A percentile compares a stretch with the other conserved stretches of the same genome.
phyloP scores from a whole-genome alignment of 441 rosid species.

The Breynia disticha region DNA sequence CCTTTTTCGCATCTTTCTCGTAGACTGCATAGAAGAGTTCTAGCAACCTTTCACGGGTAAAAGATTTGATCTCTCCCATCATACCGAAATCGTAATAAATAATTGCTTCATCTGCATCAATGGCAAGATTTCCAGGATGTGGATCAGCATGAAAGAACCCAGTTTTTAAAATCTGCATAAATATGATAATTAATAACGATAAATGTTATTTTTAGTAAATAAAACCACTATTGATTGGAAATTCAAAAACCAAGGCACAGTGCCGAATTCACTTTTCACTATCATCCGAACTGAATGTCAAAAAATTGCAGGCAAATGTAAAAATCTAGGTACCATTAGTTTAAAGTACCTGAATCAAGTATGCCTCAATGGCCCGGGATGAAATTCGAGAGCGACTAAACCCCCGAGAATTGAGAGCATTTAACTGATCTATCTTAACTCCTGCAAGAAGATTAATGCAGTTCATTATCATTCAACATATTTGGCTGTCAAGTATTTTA shows the following conservation, averaged over 20 bases:
- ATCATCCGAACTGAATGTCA: too few species aligned
- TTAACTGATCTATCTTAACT: constrained; percentile 59
- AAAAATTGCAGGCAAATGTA: too few species aligned
- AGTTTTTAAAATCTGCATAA: constrained; percentile 65
- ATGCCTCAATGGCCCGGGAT: constrained; percentile 86
- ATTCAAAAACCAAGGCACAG: too few species aligned
- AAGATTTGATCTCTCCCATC: constrained; percentile 97
- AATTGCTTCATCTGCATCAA: constrained; percentile 65
- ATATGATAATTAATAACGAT: constrained; percentile 2
- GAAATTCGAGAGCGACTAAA: constrained; percentile 62
- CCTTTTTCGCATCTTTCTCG: constrained; percentile 94
- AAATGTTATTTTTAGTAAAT: neutral
- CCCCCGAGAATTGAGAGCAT: constrained; percentile 50
- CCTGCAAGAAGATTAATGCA: constrained; percentile 33
- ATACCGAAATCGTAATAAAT: constrained; percentile 94
- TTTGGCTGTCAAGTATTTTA: too few species aligned
- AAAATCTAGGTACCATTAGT: neutral
- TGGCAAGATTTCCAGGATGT: constrained; percentile 92
- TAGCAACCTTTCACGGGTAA: constrained; percentile 74
- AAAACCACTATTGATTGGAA: neutral
- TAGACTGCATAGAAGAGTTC: constrained; percentile 84
- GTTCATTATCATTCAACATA: too few species aligned
- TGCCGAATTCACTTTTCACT: too few species aligned
- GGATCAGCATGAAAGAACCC: constrained; percentile 99
- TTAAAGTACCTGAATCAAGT: constrained; percentile 78